Evolutionary conservation across 2,329 filamentous ascomycete species (phyloP), one percentile per base, ranked within the genome.

Genomic region (Colletotrichum melonis): DNA sequence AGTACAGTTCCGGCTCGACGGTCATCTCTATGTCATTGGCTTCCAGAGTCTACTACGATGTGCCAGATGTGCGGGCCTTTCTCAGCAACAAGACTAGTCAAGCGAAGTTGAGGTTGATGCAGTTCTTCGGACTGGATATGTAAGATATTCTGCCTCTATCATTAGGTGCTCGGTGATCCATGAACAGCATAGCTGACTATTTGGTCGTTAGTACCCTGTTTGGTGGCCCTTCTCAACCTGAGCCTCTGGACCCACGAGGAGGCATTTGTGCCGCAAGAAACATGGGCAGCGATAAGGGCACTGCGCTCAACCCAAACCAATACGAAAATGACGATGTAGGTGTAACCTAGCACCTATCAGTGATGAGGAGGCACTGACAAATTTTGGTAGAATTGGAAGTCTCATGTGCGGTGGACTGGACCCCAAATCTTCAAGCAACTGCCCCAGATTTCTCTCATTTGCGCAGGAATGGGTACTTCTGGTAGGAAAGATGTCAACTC

Each of bases 1-100:
- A 92, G 76, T 89, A 89, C 69, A 91, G 88, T 78, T 91, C 89
- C 1, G 90, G 90, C 0, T 91, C 89, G 1, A 92, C 90, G 0
- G 89, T 91, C 5, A 84, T 91, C 32, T 91, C 90, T 1, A 87
- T 92, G 86, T 86, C 87, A 0, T 84, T 91, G 76, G 83, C 89
- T 11, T 84, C 87, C 0, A 82, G 89, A 19, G 86, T 88, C 1
- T 82, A 88, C 65, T 85, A 89, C 72, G 86, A 84, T 2, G 81
- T 89, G 19, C 77, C 85, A 1, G 88, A 91, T 72, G 86, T 87
- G 0, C 80, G 86, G 14, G 90, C 89, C 0, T 91, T 86, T 74
- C 77, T 91, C 22, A 90, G 86, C 76, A 91, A 91, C 77, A 91
- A 91, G 80, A 91, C 88, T 1, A 87, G 84, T 63, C 76, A 83